A percentile compares a stretch with the other conserved stretches of the same genome.
Conservation (phyloP, 225 moss, liverwort and hornwort genomes). For the Bryoerythrophyllum caledonicum region DNA sequence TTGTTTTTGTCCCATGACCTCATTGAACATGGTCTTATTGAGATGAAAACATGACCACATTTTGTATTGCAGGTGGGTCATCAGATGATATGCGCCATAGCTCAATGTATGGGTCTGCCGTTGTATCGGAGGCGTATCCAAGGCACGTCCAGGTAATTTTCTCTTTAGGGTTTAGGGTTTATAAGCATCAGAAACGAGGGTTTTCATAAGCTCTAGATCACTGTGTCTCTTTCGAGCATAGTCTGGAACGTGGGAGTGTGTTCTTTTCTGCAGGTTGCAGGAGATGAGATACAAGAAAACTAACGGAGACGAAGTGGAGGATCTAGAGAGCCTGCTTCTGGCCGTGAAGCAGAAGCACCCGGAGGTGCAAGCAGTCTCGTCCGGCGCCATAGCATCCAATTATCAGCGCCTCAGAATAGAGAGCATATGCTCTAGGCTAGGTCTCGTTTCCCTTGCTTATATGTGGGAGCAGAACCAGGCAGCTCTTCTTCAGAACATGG, state of each 20-base stretch:
- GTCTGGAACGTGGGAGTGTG: no score
- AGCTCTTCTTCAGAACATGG: conserved; percentile 86
- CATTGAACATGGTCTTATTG: not conserved
- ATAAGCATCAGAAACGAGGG: not conserved
- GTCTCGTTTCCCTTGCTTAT: conserved; percentile 89
- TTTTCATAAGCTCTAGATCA: not conserved
- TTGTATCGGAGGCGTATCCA: conserved; percentile 86
- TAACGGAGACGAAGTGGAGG: conserved; percentile 91
- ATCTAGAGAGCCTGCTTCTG: conserved; percentile 74
- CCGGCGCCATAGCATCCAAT: conserved; percentile 94
- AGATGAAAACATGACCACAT: not conserved
- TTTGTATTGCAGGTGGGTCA: conserved; percentile 75
- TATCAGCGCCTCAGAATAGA: conserved; percentile 98
- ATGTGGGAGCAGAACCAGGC: conserved; percentile 97
- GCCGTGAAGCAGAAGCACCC: conserved; percentile 75
- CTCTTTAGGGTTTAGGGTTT: not conserved
- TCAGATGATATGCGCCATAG: conserved; percentile 81
- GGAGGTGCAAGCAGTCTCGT: conserved; percentile 71
- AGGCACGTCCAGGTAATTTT: conserved; percentile 73
- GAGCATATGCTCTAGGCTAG: conserved; percentile 90
- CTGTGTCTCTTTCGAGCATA: no score
- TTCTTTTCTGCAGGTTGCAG: conserved; percentile 50
- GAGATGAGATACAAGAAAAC: conserved; percentile 76
- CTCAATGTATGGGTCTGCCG: conserved; percentile 91
- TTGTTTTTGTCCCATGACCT: not conserved